Base-by-base conservation (phyloP, 768 basidiomycete genomes). In the Hericium rajendrae region DNA sequence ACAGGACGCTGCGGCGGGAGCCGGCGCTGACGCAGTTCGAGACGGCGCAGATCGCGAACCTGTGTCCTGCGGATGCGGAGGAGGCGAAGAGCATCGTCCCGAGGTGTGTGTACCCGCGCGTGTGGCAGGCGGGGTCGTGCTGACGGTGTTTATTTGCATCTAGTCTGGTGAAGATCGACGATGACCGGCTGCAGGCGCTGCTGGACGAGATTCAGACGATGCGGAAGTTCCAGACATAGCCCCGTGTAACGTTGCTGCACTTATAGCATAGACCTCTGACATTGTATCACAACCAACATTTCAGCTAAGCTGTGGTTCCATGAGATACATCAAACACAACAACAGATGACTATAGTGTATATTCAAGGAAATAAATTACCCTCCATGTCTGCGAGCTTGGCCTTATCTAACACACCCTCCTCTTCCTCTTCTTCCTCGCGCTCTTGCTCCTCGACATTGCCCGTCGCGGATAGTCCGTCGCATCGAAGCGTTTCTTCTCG, bases 31-130 rank as follows among this genome's bases (percentile, higher is more conserved):
- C 91, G 2, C 89, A 90, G 65, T 94, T 94, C 63, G 93, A 95
- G 74, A 88, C 88, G 4, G 91, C 92, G 2, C 93, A 95, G 67
- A 88, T 95, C 54, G 91, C 91, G 15, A 95, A 95, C 65, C 71
- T 95, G 55, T 92, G 90, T 66, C 93, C 93, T 13, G 88, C 84
- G 41, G 84, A 85, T 58, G 80, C 89, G 4, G 93, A 95, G 63
- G 94, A 95, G 70, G 88, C 92, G 26, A 94, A 93, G 74, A 92
- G 92, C 65, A 79, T 93, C 54, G 75, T 95, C 38, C 93, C 93
- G 6, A 94, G 91, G 92, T 87, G 54, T 18, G 73, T 64, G 32
- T 32, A 9, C 39, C 10, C 10, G 22, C 11, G 4, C 3, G 26
- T 26, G 3, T 26, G 26, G 26, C 38, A 43, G 8, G 49, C 39